phyloP scores from a whole-genome alignment of 352 stramenopile species.

The Thalassiosira allenii region DNA sequence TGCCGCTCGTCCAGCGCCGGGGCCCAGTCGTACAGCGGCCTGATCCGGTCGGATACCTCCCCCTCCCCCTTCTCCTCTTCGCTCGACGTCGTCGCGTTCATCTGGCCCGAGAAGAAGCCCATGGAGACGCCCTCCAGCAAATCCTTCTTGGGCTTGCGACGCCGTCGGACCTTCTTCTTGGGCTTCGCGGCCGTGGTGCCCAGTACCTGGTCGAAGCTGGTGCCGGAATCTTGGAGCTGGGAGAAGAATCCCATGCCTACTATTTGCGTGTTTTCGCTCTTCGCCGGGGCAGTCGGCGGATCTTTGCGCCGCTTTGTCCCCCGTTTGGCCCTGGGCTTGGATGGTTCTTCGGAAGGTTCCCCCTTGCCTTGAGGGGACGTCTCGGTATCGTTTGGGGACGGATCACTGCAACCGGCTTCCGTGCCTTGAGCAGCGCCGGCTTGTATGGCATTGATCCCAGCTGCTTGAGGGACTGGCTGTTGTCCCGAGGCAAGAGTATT shows the following conservation, averaged over 20 bases:
- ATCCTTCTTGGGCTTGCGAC: conserved; percentile 10
- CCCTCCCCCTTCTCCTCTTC: too few species aligned
- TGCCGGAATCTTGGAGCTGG: conserved; percentile 3
- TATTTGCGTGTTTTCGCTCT: conserved; percentile 3
- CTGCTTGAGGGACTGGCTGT: too few species aligned
- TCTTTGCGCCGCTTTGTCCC: too few species aligned
- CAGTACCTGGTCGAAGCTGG: not conserved
- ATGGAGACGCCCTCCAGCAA: conserved; percentile 2
- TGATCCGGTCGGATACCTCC: not conserved
- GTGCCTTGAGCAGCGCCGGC: too few species aligned
- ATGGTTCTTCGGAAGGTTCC: too few species aligned
- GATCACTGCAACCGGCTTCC: too few species aligned
- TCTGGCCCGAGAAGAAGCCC: conserved; percentile 12
- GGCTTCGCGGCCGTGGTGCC: conserved; percentile 2
- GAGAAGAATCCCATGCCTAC: conserved; percentile 23
- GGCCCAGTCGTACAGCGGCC: conserved; percentile 9
- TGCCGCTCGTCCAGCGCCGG: not conserved
- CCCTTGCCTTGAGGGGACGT: too few species aligned
- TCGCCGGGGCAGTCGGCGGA: too few species aligned
- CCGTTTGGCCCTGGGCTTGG: too few species aligned
- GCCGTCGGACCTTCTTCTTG: not conserved
- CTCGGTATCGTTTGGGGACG: too few species aligned
- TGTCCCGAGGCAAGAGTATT: too few species aligned
- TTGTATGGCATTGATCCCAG: too few species aligned
- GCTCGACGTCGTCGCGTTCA: not conserved